Base-by-base conservation (phyloP, 768 basidiomycete species). In the Cantharellus cinnabarinus region DNA sequence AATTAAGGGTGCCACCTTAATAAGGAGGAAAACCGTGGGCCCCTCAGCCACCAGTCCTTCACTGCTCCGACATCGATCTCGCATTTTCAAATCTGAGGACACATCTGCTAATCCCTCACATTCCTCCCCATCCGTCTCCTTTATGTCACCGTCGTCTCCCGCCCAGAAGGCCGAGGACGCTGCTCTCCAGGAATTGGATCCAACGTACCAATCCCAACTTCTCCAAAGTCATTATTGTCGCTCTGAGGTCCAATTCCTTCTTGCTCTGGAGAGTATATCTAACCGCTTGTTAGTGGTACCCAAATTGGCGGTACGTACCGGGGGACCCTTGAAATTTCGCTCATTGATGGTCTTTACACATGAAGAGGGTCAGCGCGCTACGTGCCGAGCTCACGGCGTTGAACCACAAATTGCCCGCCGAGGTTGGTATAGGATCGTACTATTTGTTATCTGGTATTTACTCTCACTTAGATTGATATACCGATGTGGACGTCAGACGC, bases 371-470 rank as follows among this genome's bases (percentile, higher is more conserved):
- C 48, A 94, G 90, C 68, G 93, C 95, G n/a, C 73, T 99, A 51
- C 76, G 95, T 67, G 95, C 95, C 40, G 95, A 98, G 68, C 71
- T 99, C 65, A 99, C 95, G 3, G 83, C 84, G 15, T 72, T 99
- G 58, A 99, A 99, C 66, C 94, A 99, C 67, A 88, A 85, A 68
- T 78, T 99, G 39, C 95, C 95, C 10, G 89, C 95, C 2, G 95
- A 98, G 76, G 93, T 89, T 70, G 68, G 69, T 56, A 59, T 14
- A 48, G 56, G 5, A 40, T 2, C 2, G 35, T 1, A 5, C 10
- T 50, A 58, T 4, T 44, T 29, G 4, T 51, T 15, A 3, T n/a
- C 15, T 15, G 14, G 15, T 42, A 40, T 57, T 3, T 56, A 42
- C 5, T 39, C 34, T 56, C 35, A 15, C 14, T 20, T 58, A 70